Evolutionary conservation across 257 asterid species (phyloP).

Genomic region (Anisodus acutangulus): DNA sequence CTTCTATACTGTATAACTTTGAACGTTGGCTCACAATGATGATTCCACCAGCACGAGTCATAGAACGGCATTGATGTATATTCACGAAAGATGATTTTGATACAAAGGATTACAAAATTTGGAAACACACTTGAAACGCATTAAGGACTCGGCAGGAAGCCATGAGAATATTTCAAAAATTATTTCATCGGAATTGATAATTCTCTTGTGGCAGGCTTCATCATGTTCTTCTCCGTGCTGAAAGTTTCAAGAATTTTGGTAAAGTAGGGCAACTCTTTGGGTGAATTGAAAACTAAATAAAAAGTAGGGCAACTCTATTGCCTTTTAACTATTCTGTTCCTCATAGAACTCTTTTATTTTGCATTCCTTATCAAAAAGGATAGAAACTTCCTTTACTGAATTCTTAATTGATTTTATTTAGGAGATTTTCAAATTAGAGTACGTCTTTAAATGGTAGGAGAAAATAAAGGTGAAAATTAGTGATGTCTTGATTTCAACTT

Average conservation of each 20-base stretch:
- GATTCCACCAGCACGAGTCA: too few species aligned
- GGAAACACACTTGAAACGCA: background rate
- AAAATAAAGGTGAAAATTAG: too few species aligned
- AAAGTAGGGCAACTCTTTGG: too few species aligned
- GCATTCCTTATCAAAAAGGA: background rate
- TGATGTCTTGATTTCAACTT: too few species aligned
- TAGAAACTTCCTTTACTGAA: background rate
- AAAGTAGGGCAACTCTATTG: background rate
- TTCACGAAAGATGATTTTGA: background rate
- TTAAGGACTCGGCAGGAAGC: background rate
- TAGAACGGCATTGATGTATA: background rate
- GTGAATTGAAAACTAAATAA: background rate
- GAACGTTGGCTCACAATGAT: too few species aligned
- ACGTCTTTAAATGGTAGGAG: too few species aligned
- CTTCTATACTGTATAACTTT: too few species aligned
- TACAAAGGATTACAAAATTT: background rate
- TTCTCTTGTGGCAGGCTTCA: background rate
- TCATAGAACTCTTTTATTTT: too few species aligned
- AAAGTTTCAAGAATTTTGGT: background rate
- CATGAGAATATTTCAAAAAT: background rate
- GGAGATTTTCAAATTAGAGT: background rate
- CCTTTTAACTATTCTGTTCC: background rate
- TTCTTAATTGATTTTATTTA: background rate
- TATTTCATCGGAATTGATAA: background rate
- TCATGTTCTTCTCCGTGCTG: background rate